Percentiles rank a stretch among this genome's conserved stretches.
phyloP scores from a whole-genome alignment of 23 red algal species.

The Gracilariopsis chorda region DNA sequence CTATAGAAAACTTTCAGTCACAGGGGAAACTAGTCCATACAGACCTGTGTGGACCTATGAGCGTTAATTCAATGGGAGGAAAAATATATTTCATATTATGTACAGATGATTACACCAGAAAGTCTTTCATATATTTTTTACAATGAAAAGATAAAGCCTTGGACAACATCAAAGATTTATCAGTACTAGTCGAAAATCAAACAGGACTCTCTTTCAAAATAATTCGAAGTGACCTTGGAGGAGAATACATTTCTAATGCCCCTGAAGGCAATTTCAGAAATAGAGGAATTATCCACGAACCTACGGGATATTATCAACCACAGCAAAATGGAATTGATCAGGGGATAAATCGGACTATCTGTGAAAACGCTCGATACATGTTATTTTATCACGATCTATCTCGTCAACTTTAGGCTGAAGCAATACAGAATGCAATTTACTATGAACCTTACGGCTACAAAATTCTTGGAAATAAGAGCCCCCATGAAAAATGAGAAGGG shows the following conservation, averaged over 20 bases:
- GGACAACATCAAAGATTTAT: neutral
- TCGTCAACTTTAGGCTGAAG: slow-evolving; percentile 37
- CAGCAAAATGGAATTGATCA: slow-evolving; percentile 38
- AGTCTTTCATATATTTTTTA: neutral
- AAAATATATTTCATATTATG: slow-evolving; percentile 20
- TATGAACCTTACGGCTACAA: slow-evolving; percentile 4
- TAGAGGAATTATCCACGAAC: slow-evolving; percentile 25
- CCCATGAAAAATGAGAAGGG: neutral
- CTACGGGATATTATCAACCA: neutral
- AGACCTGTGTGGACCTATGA: slow-evolving; percentile 27
- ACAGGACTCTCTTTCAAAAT: neutral
- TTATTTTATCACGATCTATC: neutral
- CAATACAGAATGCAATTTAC: neutral
- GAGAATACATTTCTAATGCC: neutral
- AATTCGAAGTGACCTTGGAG: slow-evolving; percentile 5
- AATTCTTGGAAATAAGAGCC: neutral
- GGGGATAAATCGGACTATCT: slow-evolving; percentile 23
- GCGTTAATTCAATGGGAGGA: neutral
- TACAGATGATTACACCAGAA: slow-evolving; percentile 13
- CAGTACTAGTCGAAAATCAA: neutral
- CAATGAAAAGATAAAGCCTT: neutral
- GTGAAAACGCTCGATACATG: slow-evolving; percentile 47
- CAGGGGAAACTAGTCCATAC: slow-evolving; percentile 27
- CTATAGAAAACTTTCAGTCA: neutral
- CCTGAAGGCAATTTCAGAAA: neutral